Conservation (phyloP, 129 eudicot species). For the Flaveria robusta region DNA sequence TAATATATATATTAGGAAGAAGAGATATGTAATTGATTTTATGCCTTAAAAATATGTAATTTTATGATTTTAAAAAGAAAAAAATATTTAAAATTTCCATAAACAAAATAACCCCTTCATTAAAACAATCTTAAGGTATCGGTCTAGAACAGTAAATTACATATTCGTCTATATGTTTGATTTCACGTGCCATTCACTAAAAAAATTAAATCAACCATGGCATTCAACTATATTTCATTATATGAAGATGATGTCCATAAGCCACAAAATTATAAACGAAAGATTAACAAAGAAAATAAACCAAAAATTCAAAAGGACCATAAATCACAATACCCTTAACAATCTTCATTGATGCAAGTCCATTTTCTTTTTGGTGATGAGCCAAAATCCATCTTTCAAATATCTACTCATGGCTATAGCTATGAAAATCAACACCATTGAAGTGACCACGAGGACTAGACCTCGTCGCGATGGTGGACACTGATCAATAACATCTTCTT, state of each 20-base stretch:
- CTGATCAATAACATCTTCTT: conserved; percentile 33
- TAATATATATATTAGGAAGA: too few relatives aligned
- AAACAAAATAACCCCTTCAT: too few relatives aligned
- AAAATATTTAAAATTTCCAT: too few relatives aligned
- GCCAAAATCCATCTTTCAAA: conserved; percentile 37
- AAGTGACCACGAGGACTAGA: conserved; percentile 20
- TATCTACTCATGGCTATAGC: conserved; percentile 36
- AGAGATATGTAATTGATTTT: too few relatives aligned
- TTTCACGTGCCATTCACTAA: neutral
- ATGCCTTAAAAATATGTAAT: too few relatives aligned
- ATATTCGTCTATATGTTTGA: too few relatives aligned
- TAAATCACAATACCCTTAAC: conserved; percentile 18
- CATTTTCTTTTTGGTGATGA: conserved; percentile 25
- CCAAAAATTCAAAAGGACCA: conserved; percentile 8
- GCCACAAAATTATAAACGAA: conserved; percentile 21
- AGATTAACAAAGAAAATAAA: neutral
- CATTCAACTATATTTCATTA: conserved; percentile 23
- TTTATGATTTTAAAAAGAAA: too few relatives aligned
- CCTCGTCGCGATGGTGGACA: conserved; percentile 29
- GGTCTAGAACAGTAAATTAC: too few relatives aligned
- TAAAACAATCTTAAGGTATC: too few relatives aligned
- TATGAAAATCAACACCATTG: conserved; percentile 35
- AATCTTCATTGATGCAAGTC: conserved; percentile 16
- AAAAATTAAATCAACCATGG: neutral
- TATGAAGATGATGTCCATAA: conserved; percentile 24